Base-by-base conservation (phyloP, 2,329 filamentous ascomycete genomes). In the Colletotrichum sp. region DNA sequence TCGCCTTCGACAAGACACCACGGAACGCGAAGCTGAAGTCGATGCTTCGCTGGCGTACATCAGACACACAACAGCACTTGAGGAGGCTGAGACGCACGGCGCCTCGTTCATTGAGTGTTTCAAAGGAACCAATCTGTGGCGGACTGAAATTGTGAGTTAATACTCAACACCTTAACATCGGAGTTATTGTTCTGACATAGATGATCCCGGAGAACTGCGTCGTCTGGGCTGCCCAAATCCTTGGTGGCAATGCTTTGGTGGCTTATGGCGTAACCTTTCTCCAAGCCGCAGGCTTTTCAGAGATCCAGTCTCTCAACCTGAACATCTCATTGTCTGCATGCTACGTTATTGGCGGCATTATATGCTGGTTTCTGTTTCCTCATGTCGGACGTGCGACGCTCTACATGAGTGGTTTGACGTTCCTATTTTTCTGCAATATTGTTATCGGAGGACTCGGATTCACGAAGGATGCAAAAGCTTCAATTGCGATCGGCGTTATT, bases 31-130 rank as follows among this genome's bases (percentile, higher is more conserved):
- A 26, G 64, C 55, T 9, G 79, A 82, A n/a, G 81, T 82, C 3
- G 81, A 82, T 9, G 77, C 81, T 9, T 77, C 78, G 4, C 65
- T 83, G 13, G 83, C 85, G 30, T 80, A 86, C 72, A 87, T 88
- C 81, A 82, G 85, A 3, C 83, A 87, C 63, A 88, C 87, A n/a
- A 83, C 87, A 77, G 83, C 87, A 79, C 77, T 88, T 2, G 88
- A 90, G 78, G 83, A 85, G 72, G 81, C 85, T 60, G 81, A 85
- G 72, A 82, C 80, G 0, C 77, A 78, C 1, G 87, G 87, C 4
- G 83, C 83, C 10, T 81, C 78, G 1, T 89, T 88, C 76, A 78
- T 79, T 72, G 88, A 90, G 76, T 87, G 85, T 75, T 90, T 90
- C 83, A 81, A 81, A 8, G 88, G 88, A n/a, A 84, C 84, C 18